phyloP scores from a whole-genome alignment of 768 basidiomycete genomes.

The Paxillus involutus region DNA sequence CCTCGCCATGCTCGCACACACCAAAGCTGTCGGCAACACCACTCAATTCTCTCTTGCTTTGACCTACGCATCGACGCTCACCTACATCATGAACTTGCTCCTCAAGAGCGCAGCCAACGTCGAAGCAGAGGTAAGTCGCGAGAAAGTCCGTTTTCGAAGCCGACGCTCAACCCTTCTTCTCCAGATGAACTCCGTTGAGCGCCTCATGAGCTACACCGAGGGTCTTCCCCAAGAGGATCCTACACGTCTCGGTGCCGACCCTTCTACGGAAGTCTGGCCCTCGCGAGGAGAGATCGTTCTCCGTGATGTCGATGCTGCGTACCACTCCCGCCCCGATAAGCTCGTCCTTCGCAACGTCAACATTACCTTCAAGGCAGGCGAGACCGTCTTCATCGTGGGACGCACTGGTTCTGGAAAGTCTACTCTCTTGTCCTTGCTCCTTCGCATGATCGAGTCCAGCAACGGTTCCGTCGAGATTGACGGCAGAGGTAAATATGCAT shows the following conservation, averaged over 20 bases:
- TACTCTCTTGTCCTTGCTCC: constrained; percentile 60
- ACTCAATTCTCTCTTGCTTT: constrained; percentile 28
- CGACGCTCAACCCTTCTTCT: not conserved
- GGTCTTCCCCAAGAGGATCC: constrained; percentile 24
- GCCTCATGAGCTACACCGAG: constrained; percentile 25
- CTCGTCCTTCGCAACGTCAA: constrained; percentile 59
- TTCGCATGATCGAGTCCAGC: constrained; percentile 75
- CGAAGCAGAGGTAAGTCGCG: constrained; percentile 23
- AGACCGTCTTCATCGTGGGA: constrained; percentile 79
- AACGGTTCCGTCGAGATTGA: constrained; percentile 78
- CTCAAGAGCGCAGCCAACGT: constrained; percentile 25
- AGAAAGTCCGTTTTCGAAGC: not conserved
- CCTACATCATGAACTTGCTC: constrained; percentile 29
- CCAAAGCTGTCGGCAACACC: constrained; percentile 20
- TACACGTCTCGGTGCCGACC: constrained; percentile 19
- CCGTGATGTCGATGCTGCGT: constrained; percentile 61
- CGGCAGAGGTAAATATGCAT: constrained; percentile 42
- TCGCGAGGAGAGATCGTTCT: constrained; percentile 63
- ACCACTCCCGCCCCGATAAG: constrained; percentile 67
- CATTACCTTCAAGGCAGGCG: constrained; percentile 65
- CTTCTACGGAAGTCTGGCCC: constrained; percentile 20
- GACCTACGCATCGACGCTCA: constrained; percentile 25
- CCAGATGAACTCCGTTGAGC: constrained; percentile 30
- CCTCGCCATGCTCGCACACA: constrained; percentile 28
- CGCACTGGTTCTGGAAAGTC: constrained; percentile 78